These are phyloP conservation scores for Cyberlindnera saturnus DNA, from an alignment of 805 yeast genomes.

Conservation along the genomic window DNA sequence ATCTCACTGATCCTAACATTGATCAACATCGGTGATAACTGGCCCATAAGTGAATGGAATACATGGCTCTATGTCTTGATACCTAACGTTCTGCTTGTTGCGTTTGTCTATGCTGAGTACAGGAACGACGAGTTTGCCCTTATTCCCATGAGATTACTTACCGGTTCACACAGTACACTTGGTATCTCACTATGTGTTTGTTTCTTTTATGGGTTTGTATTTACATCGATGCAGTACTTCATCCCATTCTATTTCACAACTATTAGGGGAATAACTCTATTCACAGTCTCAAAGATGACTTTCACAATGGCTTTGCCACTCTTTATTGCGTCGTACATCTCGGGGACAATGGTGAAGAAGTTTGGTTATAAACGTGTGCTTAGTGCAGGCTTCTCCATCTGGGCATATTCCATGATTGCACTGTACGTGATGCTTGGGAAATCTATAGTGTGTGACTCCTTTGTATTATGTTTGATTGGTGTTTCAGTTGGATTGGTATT, in stretches of 20 bases:
- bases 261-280: constrained; percentile 23
- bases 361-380: constrained; percentile 38
- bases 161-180: constrained; percentile 5
- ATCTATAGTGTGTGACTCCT: constrained; percentile 16
- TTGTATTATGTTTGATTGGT: constrained; percentile 32
- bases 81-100: constrained; percentile 25
- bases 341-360: constrained; percentile 40
- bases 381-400: constrained; percentile 33
- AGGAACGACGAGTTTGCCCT: constrained; percentile 43
- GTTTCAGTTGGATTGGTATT: constrained; percentile 33
- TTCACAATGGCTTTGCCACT: constrained; percentile 40
- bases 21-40: constrained; percentile 6
- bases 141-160: constrained; percentile 39
- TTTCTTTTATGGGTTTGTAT: constrained; percentile 44
- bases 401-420: constrained; percentile 36
- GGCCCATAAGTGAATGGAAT: constrained; percentile 2
- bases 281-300: constrained; percentile 8
- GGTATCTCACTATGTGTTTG: constrained; percentile 27
- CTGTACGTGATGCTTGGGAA: constrained; percentile 32
- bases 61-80: neutral
- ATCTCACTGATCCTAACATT: constrained; percentile 5
- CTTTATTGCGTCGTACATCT: constrained; percentile 34
- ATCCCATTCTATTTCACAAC: constrained; percentile 39
- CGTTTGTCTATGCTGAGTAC: constrained; percentile 41
- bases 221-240: constrained; percentile 40